A percentile compares a stretch with the other conserved stretches of the same genome.
Evolutionary conservation across 75 land plant genomes (phyloP).

Genomic region (Larix kaempferi): DNA sequence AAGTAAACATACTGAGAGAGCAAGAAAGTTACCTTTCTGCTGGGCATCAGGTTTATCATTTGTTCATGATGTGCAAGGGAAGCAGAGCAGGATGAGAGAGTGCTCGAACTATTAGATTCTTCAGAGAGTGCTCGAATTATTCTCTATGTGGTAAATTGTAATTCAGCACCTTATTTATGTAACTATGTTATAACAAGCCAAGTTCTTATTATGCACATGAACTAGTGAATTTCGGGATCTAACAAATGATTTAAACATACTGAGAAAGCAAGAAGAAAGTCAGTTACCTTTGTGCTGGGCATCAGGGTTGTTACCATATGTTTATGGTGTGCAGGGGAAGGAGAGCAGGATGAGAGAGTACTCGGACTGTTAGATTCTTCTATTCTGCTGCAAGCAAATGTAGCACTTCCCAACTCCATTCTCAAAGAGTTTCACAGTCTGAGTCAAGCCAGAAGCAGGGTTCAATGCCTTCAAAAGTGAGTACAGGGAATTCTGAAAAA

Average conservation of each 20-base stretch:
- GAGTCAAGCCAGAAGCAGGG: not conserved
- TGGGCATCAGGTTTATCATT: not conserved
- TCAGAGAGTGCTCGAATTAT: too few relatives aligned
- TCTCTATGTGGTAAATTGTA: not conserved
- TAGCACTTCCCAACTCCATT: not conserved
- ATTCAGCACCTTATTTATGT: not conserved
- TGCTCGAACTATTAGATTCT: too few relatives aligned
- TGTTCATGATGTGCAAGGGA: not conserved
- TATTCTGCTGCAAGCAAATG: not conserved
- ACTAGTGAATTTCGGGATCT: not conserved
- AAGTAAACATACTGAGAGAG: not conserved
- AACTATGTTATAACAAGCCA: not conserved
- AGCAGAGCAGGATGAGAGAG: too few relatives aligned
- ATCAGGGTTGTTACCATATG: not conserved
- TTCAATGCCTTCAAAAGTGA: too few relatives aligned
- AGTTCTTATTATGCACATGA: not conserved
- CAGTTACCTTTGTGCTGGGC: slow-evolving; percentile 3
- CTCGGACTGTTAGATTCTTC: too few relatives aligned
- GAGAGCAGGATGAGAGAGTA: too few relatives aligned
- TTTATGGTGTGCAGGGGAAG: not conserved
- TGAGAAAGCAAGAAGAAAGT: not conserved
- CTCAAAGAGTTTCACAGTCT: not conserved
- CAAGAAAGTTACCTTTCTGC: slow-evolving; percentile 1
- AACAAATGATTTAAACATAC: not conserved
- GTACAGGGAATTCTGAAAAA: too few relatives aligned